A percentile compares a stretch with the other conserved stretches of the same genome.
phyloP scores from a whole-genome alignment of 2,329 filamentous ascomycete genomes.

The Microthyrium microscopicum region DNA sequence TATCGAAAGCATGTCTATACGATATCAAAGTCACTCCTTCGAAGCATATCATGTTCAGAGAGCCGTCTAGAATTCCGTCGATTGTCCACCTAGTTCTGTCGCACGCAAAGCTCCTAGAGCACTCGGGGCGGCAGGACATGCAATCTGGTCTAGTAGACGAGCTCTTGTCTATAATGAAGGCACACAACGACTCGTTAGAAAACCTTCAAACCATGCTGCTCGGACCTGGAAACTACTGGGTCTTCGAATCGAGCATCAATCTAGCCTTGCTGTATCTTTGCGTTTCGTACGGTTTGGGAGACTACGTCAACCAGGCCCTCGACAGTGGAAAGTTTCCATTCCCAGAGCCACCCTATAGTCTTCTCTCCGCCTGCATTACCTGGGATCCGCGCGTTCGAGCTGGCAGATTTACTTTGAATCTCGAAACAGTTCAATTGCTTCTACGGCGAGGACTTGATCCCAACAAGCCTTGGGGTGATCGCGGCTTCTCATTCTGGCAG shows the following conservation, averaged over 20 bases:
- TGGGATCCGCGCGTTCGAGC: neutral
- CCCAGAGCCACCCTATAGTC: neutral
- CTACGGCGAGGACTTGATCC: neutral
- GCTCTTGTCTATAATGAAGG: neutral
- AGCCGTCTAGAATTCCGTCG: neutral
- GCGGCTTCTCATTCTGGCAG: constrained; percentile 1
- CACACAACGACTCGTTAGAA: neutral
- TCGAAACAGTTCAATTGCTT: neutral
- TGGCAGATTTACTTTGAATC: neutral
- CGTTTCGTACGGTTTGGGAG: neutral
- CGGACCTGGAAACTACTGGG: neutral
- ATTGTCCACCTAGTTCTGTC: neutral
- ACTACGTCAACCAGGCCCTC: neutral
- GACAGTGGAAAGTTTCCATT: neutral
- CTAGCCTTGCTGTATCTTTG: neutral
- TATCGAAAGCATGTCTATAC: neutral
- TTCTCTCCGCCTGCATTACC: neutral
- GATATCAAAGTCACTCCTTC: neutral
- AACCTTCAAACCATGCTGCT: neutral
- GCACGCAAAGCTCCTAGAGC: neutral
- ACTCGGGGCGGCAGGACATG: too few species aligned
- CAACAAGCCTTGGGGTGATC: neutral
- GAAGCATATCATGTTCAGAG: neutral
- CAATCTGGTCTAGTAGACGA: neutral
- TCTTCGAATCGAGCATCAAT: neutral